Evolutionary conservation across 495 filamentous ascomycete species (phyloP).

Genomic region (Aeminium ludgeri): DNA sequence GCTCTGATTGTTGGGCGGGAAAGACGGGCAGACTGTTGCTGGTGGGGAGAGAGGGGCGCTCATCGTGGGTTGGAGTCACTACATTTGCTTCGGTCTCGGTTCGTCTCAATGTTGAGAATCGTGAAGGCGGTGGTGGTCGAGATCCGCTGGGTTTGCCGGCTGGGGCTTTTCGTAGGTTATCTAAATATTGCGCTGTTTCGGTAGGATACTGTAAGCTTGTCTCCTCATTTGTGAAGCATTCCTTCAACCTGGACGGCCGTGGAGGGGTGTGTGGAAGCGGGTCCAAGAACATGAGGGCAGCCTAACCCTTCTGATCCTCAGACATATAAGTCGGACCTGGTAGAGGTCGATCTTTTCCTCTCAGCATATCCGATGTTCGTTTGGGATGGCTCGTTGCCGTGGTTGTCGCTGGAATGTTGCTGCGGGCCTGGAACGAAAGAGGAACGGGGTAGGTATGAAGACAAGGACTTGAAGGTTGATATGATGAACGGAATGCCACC

Average conservation of each 20-base stretch:
- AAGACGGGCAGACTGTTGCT: conserved; percentile 11
- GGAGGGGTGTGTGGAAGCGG: conserved; percentile 15
- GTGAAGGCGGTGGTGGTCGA: conserved; percentile 49
- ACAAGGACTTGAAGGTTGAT: too few relatives aligned
- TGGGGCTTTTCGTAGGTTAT: conserved; percentile 14
- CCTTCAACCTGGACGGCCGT: conserved; percentile 10
- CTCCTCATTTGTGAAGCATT: conserved; percentile 41
- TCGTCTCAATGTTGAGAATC: conserved; percentile 23
- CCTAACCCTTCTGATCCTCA: conserved; percentile 69
- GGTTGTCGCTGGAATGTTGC: too few relatives aligned
- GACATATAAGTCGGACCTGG: conserved; percentile 72
- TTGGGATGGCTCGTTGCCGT: too few relatives aligned
- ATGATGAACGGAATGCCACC: too few relatives aligned
- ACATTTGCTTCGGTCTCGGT: conserved; percentile 30
- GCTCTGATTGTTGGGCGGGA: conserved; percentile 1
- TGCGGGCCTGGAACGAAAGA: too few relatives aligned
- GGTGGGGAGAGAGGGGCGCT: conserved; percentile 11
- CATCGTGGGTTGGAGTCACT: conserved; percentile 15
- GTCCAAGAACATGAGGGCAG: conserved; percentile 15
- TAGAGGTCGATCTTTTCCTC: conserved; percentile 23
- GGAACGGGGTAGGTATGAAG: too few relatives aligned
- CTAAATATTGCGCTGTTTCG: conserved; percentile 29
- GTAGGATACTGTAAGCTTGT: conserved; percentile 65
- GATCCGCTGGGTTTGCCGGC: conserved; percentile 46
- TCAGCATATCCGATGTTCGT: too few relatives aligned